phyloP scores from a whole-genome alignment of 805 yeast genomes.

The Priceomyces medius region DNA sequence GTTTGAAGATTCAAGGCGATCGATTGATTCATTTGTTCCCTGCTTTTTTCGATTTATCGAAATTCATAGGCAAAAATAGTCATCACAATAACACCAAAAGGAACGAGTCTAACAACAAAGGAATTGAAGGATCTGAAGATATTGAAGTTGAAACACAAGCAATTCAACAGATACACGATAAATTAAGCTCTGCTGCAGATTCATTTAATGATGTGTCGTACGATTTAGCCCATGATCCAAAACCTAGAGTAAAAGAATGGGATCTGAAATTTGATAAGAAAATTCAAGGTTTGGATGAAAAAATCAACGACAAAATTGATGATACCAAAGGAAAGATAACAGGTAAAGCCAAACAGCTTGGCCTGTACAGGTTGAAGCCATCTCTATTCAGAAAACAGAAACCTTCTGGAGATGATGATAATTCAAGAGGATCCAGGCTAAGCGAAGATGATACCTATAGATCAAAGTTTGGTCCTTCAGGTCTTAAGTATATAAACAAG shows the following conservation, averaged over 20 bases:
- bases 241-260: slow-evolving; percentile 5
- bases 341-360: neutral
- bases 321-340: neutral
- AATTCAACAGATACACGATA: slow-evolving; percentile 20
- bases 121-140: neutral
- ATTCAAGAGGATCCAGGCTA: neutral
- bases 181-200: slow-evolving; percentile 11
- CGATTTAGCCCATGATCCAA: slow-evolving; percentile 17
- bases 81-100: neutral
- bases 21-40: slow-evolving; percentile 20
- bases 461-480: slow-evolving; percentile 1
- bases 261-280: slow-evolving; percentile 14
- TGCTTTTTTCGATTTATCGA: slow-evolving; percentile 15
- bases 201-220: slow-evolving; percentile 17
- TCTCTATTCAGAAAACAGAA: neutral
- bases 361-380: neutral
- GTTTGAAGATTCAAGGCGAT: slow-evolving; percentile 37
- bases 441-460: neutral
- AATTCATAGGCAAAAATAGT: slow-evolving; percentile 6
- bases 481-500: neutral
- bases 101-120: neutral
- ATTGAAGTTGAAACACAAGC: slow-evolving; percentile 17
- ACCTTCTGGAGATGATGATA: neutral
- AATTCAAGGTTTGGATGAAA: neutral
- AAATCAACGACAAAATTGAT: neutral